Percentiles rank a stretch among this genome's conserved stretches.
phyloP scores from a whole-genome alignment of 768 basidiomycete species.

The Lentinula sp. region DNA sequence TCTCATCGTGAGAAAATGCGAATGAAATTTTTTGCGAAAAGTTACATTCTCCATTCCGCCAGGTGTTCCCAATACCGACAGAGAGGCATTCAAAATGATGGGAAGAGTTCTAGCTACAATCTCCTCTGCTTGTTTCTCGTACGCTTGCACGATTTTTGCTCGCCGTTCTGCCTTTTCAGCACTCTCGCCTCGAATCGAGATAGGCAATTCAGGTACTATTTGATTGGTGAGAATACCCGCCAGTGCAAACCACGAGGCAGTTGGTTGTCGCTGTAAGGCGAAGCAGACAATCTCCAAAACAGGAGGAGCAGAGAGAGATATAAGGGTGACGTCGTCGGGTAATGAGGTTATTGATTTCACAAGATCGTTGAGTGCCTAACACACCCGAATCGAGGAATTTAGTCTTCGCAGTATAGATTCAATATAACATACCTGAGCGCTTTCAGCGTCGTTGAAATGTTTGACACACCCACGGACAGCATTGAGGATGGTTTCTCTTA shows the following conservation, averaged over 20 bases:
- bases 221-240: slow-evolving; percentile 78
- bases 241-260: slow-evolving; percentile 80
- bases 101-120: slow-evolving; percentile 53
- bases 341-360: slow-evolving; percentile 84
- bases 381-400: neutral
- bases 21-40: slow-evolving; percentile 2
- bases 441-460: slow-evolving; percentile 73
- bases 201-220: slow-evolving; percentile 64
- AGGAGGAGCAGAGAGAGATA: slow-evolving; percentile 78
- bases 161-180: slow-evolving; percentile 16
- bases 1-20: neutral
- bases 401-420: neutral
- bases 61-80: slow-evolving; percentile 45
- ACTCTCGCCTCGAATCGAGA: slow-evolving; percentile 41
- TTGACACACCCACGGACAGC: slow-evolving; percentile 58
- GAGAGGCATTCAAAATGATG: slow-evolving; percentile 50
- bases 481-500: slow-evolving; percentile 63
- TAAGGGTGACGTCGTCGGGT: slow-evolving; percentile 67
- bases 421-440: slow-evolving; percentile 59
- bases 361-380: slow-evolving; percentile 72
- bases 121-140: slow-evolving; percentile 38
- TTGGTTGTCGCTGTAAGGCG: slow-evolving; percentile 65
- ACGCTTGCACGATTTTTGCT: neutral
- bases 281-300: slow-evolving; percentile 74
- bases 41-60: slow-evolving; percentile 69